Base-by-base conservation (phyloP, 768 basidiomycete genomes). In the Amanita molliuscula region DNA sequence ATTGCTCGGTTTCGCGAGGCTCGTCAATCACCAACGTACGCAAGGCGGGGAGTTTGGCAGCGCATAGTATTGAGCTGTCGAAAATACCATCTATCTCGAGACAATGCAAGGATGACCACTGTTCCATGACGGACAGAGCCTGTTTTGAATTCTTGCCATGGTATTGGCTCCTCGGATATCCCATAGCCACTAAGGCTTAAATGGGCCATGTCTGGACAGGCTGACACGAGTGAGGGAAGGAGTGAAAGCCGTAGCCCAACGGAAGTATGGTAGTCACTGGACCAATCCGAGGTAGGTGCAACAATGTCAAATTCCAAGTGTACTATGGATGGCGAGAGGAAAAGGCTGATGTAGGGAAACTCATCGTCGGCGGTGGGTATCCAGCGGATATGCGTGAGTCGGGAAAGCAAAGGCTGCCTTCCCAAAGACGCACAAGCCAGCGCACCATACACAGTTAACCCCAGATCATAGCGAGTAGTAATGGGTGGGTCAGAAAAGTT, bases 261-360 rank as follows among this genome's bases (percentile, higher is more conserved):
- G 4, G 26, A 40, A 13, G 9, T 28, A 6, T 8, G 11, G 1
- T 37, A 16, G 16, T 31, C 8, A 21, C 26, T 26, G 11, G 26
- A 9, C n/a, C 11, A 31, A 31, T 31, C 29, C 2, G 13, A 1
- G 5, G 1, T 31, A 0, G 3, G 4, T n/a, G n/a, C 36, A 2
- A 16, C 16, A 18, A 48, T 9, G 1, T n/a, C 16, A 28, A 48
- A 3, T 15, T 8, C 23, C 9, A 29, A 4, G 6, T 23, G 13
- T 13, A 7, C 8, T 16, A 48, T 26, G 9, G 15, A 15, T 25
- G 48, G 28, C 20, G 48, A 38, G 16, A 48, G 48, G 29, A 48
- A 48, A 18, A 48, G 28, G n/a, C 13, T n/a, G 37, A 48, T 38
- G 48, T 41, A 41, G n/a, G n/a, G 25, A 28, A 18, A 48, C 23